Base-by-base conservation (phyloP, 2,329 filamentous ascomycete genomes). In the Cercospora nicotianae region DNA sequence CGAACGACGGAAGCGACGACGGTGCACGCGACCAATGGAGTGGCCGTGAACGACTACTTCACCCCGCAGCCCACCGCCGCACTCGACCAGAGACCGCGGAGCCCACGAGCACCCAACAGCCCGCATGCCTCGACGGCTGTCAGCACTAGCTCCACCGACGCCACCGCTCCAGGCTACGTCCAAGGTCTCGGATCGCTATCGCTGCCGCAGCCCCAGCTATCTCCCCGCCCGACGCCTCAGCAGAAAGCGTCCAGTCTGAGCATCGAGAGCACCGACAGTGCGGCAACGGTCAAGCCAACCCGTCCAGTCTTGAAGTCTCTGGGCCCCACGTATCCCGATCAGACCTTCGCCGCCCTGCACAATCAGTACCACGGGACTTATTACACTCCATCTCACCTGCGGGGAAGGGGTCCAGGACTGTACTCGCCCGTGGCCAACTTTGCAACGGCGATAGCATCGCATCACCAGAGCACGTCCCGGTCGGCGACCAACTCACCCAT, bases 311-410 rank as follows among this genome's bases (percentile, higher is more conserved):
- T 67, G n/a, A 65, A 48, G 76, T 79, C 64, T 69, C 66, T 72
- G 77, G 79, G 30, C 80, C 80, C 20, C 53, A 67, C 78, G 66
- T 84, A 80, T 70, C 83, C 83, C 57, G 83, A 84, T 72, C 83
- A 85, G 75, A 80, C 83, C 18, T 83, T 83, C 74, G 79, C 83
- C 58, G 83, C 82, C 2, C 77, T 84, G 33, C 83, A 84, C 60
- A 77, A 76, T 61, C 83, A 84, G 74, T 69, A 75, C 42, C 81
- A 83, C 66, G 80, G 82, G 58, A 75, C 66, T 4, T 69, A 67
- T 60, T 67, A 78, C 69, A 71, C 80, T 2, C 76, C 79, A 60
- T 75, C 33, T 23, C 26, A 58, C 20, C 53, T 57, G 20, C 33
- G 51, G 33, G 51, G 31, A 12, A 53, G 30, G n/a, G 51, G 23